Evolutionary conservation across 2,329 filamentous ascomycete genomes (phyloP), one percentile per base, ranked within the genome.

Genomic region (Calonectria multiphialidica): DNA sequence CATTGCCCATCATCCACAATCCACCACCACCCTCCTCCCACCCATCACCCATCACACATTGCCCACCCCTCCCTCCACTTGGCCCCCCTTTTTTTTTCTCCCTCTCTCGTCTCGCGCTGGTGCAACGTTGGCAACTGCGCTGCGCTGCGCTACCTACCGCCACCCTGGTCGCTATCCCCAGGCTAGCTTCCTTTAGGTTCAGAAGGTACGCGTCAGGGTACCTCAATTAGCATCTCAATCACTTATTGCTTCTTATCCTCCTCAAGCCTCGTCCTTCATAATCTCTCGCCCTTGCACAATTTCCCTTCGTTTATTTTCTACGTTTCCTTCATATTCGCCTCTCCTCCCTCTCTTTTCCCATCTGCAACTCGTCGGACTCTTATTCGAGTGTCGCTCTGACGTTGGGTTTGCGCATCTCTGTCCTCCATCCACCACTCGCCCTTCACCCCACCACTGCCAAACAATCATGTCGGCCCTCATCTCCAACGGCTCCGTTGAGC

Each of bases 401-500:
- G 63, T 73, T 68, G 76, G 63, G 74, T 75, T 76, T 79, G 75
- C 74, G 75, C 71, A 63, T 44, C 62, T 30, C 66, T 74, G 40
- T 71, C 66, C 71, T 72, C 35, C 21, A 25, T 3, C 35, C 21
- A 25, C 2, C 64, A 70, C 72, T 68, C 67, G 40, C 71, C 55
- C 49, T 16, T 62, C 47, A 70, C 66, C 71, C 74, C 74, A 30
- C 67, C 35, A 70, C 35, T 6, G 45, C 55, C 72, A 69, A 65
- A 68, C 73, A 75, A 74, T 63, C 76, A 79, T 79, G 77, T 77
- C 74, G 23, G 50, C 69, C 53, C 74, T 83, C 45, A 76, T 79
- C 73, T 78, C 82, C 78, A 82, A 83, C 75, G 82, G 82, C 72
- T 78, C 78, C 18, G 68, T 76, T 59, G 75, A 76, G 55, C 59